Base-by-base conservation (phyloP, 2,329 filamentous ascomycete genomes). In the Pseudopyrenochaeta lycopersici region DNA sequence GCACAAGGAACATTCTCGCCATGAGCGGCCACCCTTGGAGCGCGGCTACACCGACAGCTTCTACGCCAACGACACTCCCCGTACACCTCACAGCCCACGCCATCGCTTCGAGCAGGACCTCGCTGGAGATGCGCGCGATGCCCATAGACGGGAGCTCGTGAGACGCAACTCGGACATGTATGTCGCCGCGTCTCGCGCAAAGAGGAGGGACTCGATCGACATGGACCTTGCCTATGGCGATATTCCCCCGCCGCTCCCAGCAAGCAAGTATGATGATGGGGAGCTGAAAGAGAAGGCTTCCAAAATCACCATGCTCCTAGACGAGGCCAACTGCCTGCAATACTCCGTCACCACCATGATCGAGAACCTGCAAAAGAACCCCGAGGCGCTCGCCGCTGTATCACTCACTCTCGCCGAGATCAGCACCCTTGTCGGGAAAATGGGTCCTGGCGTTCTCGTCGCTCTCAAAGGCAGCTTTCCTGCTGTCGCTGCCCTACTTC, bases 171-270 rank as follows among this genome's bases (percentile, higher is more conserved):
- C 79, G 15, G 78, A 80, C 43, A 73, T 69, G 45, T 64, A 55
- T 27, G 41, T 68, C 10, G 54, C 57, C 40, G 52, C 17, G 11
- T 51, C 64, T 23, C 51, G 44, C 20, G 42, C 31, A 31, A 66
- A 44, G 51, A 48, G 66, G 7, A 56, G 57, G 20, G 77, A 77
- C 40, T 71, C 75, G 31, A 88, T 97, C 64, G 94, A 97, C 70
- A 92, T 96, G 90, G 84, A 97, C 71, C 82, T 98, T 7, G 94
- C 94, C 7, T 98, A 97, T 68, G 94, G 94, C 54, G 88, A 91
- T 46, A 81, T 95, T 0, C 90, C 90, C 1, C 87, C 90, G 51
- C 85, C 92, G 65, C 76, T 91, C 11, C 80, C 77, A 72, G 76
- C 75, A 64, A 80, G 67, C 45, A 71, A 78, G 33, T 67, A 81